A percentile compares a stretch with the other conserved stretches of the same genome.
These are phyloP conservation scores for Aspergillus ellipticus DNA, from an alignment of 495 filamentous ascomycete genomes.

Conservation along the genomic window DNA sequence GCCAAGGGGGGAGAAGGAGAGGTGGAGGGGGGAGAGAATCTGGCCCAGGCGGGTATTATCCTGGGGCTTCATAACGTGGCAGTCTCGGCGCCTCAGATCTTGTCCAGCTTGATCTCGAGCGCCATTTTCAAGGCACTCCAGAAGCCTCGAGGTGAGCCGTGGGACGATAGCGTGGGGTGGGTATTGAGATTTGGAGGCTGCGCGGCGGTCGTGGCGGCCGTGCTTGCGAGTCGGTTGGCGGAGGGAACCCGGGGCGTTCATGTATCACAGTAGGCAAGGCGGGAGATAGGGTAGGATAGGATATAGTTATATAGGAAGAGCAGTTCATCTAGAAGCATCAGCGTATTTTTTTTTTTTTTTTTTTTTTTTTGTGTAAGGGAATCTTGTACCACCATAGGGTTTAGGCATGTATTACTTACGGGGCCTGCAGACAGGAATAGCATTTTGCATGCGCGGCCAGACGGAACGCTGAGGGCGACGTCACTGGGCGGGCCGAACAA, in stretches of 20 bases:
- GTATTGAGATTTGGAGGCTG: slow-evolving; percentile 77
- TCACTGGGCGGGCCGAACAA: not conserved
- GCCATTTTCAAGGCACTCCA: slow-evolving; percentile 77
- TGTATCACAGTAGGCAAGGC: slow-evolving; percentile 4
- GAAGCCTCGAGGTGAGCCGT: slow-evolving; percentile 74
- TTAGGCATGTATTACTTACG: not conserved
- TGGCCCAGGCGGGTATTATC: slow-evolving; percentile 75
- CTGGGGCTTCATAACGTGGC: slow-evolving; percentile 91
- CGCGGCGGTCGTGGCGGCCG: slow-evolving; percentile 74
- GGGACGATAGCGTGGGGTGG: slow-evolving; percentile 82
- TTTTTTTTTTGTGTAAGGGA: too few species aligned
- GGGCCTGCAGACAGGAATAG: too few species aligned
- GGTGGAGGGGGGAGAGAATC: slow-evolving; percentile 26
- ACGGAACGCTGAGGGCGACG: too few species aligned
- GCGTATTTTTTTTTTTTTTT: too few species aligned
- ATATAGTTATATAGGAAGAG: not conserved
- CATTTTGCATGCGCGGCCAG: too few species aligned
- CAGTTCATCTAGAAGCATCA: not conserved
- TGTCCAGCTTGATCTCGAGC: slow-evolving; percentile 77
- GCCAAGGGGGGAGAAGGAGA: slow-evolving; percentile 8
- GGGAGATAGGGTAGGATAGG: slow-evolving; percentile 3
- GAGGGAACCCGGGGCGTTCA: slow-evolving; percentile 25
- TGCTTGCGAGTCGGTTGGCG: slow-evolving; percentile 47
- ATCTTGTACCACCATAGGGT: too few species aligned
- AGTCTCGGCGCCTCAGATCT: slow-evolving; percentile 80